A percentile compares a stretch with the other conserved stretches of the same genome.
Evolutionary conservation across 805 yeast species (phyloP).

Genomic region (Zygotorulaspora florentina): DNA sequence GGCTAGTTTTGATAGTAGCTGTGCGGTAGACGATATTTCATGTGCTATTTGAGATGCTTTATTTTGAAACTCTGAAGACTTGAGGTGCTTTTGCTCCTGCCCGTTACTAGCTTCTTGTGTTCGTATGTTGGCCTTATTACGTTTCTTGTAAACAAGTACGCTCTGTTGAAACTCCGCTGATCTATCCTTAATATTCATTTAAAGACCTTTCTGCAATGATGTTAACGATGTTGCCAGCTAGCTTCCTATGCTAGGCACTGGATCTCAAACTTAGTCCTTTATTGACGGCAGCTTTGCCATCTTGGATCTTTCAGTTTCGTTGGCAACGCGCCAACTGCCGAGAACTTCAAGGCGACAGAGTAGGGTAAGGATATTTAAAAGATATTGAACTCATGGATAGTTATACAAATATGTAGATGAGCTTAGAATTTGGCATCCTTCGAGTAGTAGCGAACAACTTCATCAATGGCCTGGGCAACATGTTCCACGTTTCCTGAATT

Average conservation of each 20-base stretch:
- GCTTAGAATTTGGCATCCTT: conserved; percentile 32
- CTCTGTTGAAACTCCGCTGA: conserved; percentile 92
- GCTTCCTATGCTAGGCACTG: no score
- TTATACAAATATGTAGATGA: background rate
- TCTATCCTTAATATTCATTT: conserved; percentile 59
- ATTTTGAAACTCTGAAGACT: conserved; percentile 57
- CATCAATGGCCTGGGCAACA: conserved; percentile 79
- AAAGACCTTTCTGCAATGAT: background rate
- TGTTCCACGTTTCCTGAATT: conserved; percentile 70
- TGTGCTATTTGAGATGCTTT: conserved; percentile 80
- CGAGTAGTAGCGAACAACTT: conserved; percentile 52
- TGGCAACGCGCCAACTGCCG: background rate
- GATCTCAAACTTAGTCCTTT: background rate
- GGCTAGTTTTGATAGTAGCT: conserved; percentile 74
- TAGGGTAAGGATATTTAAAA: conserved; percentile 4
- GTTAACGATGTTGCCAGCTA: no score
- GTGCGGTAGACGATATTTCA: conserved; percentile 84
- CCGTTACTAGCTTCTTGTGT: conserved; percentile 18
- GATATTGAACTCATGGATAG: conserved; percentile 44
- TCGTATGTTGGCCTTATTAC: conserved; percentile 38
- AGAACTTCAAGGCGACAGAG: conserved; percentile 2
- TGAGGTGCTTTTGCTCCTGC: conserved; percentile 37
- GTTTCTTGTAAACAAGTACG: conserved; percentile 68
- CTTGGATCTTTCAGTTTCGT: background rate
- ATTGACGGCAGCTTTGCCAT: background rate